phyloP scores from a whole-genome alignment of 2,329 filamentous ascomycete species.

The Pseudocercospora cruenta region DNA sequence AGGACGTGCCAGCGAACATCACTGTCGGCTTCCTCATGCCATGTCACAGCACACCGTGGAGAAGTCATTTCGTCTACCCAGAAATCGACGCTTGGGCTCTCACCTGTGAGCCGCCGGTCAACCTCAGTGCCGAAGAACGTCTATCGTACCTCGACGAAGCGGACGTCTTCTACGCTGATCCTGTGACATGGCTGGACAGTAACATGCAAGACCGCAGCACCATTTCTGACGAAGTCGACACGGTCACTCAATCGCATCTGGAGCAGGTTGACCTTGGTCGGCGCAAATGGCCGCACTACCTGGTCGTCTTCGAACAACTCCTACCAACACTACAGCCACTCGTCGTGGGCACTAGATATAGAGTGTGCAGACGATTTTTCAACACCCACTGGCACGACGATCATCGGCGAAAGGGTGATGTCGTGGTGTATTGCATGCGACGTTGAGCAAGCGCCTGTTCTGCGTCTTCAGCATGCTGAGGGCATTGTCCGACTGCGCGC shows the following conservation, averaged over 20 bases:
- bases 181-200: conserved; percentile 47
- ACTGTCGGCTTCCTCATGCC: conserved; percentile 84
- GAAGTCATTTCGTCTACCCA: conserved; percentile 79
- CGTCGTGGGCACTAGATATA: conserved; percentile 54
- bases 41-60: conserved; percentile 95
- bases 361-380: conserved; percentile 62
- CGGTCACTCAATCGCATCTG: background rate
- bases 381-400: conserved; percentile 68
- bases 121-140: conserved; percentile 65
- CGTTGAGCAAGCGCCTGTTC: conserved; percentile 9
- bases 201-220: conserved; percentile 42
- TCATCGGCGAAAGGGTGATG: conserved; percentile 62
- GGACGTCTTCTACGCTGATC: conserved; percentile 80
- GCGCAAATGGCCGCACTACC: conserved; percentile 48
- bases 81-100: conserved; percentile 79
- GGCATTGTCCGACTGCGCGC: too few relatives aligned
- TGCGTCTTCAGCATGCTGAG: background rate
- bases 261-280: background rate
- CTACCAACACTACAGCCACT: conserved; percentile 53
- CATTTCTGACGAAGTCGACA: conserved; percentile 18
- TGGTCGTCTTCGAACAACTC: conserved; percentile 62
- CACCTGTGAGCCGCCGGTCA: conserved; percentile 85
- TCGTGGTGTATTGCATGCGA: conserved; percentile 58
- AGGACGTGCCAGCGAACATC: conserved; percentile 38
- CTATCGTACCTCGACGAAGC: conserved; percentile 81